Percentiles rank a stretch among this genome's conserved stretches.
These are phyloP conservation scores for Fusarium foetens DNA, from an alignment of 2,329 filamentous ascomycete species.

Conservation along the genomic window DNA sequence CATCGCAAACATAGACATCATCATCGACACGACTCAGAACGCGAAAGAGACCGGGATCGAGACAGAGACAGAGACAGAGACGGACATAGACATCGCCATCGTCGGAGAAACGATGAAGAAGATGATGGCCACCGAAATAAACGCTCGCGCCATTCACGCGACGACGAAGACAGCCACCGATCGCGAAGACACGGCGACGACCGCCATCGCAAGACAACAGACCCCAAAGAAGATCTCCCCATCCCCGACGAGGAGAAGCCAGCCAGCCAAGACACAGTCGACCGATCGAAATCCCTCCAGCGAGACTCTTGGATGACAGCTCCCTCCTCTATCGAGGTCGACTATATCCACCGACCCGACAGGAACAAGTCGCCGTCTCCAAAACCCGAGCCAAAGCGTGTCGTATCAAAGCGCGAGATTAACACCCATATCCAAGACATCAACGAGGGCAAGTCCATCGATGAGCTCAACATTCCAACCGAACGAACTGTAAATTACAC, in stretches of 20 bases:
- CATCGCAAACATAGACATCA: conserved; percentile 58
- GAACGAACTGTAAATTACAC: conserved; percentile 74
- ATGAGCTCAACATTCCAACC: conserved; percentile 54
- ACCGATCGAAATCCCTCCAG: conserved; percentile 55
- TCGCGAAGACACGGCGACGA: conserved; percentile 49
- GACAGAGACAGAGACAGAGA: conserved; percentile 37
- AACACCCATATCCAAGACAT: conserved; percentile 73
- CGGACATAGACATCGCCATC: conserved; percentile 33
- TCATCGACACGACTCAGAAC: conserved; percentile 54
- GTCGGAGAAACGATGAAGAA: conserved; percentile 44
- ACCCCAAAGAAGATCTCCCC: conserved; percentile 62
- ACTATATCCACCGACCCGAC: conserved; percentile 76
- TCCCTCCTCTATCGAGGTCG: conserved; percentile 80
- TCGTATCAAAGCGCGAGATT: conserved; percentile 82
- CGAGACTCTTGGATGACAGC: conserved; percentile 95
- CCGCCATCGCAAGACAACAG: conserved; percentile 53
- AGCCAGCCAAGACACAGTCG: conserved; percentile 41
- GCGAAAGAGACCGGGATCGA: conserved; percentile 38
- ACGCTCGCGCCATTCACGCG: conserved; percentile 47
- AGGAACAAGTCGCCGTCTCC: conserved; percentile 65
- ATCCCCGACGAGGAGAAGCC: conserved; percentile 62
- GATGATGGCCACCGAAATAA: conserved; percentile 46
- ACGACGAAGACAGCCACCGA: conserved; percentile 56
- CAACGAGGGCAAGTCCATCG: conserved; percentile 59
- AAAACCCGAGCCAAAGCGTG: conserved; percentile 71